Conservation (phyloP, 495 filamentous ascomycete species). For the Penicillium silybi region DNA sequence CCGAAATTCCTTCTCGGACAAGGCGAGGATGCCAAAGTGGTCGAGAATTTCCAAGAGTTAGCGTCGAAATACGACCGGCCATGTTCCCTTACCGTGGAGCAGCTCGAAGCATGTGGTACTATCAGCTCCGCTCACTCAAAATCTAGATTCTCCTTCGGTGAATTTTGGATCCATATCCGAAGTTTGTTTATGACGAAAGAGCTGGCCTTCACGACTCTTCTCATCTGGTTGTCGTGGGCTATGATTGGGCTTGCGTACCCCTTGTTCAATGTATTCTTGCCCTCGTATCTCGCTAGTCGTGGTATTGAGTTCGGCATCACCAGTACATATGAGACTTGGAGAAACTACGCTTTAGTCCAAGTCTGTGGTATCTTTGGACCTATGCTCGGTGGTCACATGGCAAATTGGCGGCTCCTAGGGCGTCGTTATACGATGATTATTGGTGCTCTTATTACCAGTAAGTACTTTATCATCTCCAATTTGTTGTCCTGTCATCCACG, state of each 20-base stretch:
- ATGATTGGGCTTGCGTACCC: constrained; percentile 65
- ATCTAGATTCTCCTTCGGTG: not conserved
- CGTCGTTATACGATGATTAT: constrained; percentile 60
- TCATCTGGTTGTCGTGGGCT: constrained; percentile 60
- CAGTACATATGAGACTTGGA: constrained; percentile 53
- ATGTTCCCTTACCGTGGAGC: not conserved
- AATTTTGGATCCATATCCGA: not conserved
- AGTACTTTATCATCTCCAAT: too few relatives aligned
- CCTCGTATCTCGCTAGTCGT: constrained; percentile 35
- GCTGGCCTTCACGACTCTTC: not conserved
- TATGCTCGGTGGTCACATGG: constrained; percentile 56
- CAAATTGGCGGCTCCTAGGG: constrained; percentile 38
- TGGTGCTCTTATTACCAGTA: constrained; percentile 40
- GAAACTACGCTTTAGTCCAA: constrained; percentile 64
- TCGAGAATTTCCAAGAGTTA: not conserved
- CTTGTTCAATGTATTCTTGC: constrained; percentile 62
- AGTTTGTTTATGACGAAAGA: not conserved
- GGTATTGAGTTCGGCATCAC: constrained; percentile 8
- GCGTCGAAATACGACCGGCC: not conserved
- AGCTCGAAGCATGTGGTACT: not conserved
- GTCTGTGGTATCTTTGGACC: constrained; percentile 58
- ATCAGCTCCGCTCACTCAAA: not conserved
- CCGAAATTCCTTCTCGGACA: not conserved
- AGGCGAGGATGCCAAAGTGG: not conserved
- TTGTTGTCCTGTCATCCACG: too few relatives aligned